Conservation (phyloP, 176 grass and related monocot genomes). For the Stipa capillata region DNA sequence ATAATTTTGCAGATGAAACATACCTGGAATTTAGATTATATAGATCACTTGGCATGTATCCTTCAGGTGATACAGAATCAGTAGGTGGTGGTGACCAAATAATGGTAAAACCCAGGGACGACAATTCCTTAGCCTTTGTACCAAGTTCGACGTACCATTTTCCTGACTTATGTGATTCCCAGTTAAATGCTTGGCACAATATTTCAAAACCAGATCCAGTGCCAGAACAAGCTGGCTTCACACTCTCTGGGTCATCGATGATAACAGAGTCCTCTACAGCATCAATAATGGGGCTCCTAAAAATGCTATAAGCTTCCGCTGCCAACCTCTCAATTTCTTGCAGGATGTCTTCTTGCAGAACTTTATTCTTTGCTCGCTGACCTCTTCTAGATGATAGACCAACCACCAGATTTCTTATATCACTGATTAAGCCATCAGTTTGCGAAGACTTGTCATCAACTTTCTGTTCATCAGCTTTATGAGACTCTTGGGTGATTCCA, state of each 20-base stretch:
- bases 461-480: conserved; percentile 28
- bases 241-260: neutral
- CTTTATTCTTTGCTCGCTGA: conserved; percentile 56
- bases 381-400: conserved; percentile 69
- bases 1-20: conserved; percentile 5
- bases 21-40: conserved; percentile 96
- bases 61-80: conserved; percentile 96
- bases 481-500: conserved; percentile 5
- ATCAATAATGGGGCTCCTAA: conserved; percentile 58
- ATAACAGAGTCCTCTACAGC: conserved; percentile 31
- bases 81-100: conserved; percentile 93
- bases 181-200: conserved; percentile 96
- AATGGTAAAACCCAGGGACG: conserved; percentile 82
- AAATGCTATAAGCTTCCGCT: conserved; percentile 93
- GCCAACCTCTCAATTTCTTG: conserved; percentile 93
- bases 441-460: conserved; percentile 36
- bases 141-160: conserved; percentile 90
- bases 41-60: conserved; percentile 99
- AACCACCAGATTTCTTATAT: conserved; percentile 85
- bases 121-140: conserved; percentile 57
- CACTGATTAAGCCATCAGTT: conserved; percentile 64
- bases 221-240: conserved; percentile 46
- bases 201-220: conserved; percentile 91
- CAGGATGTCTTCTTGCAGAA: conserved; percentile 72
- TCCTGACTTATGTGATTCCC: conserved; percentile 96